Conservation (phyloP, 176 grass and related monocot species). For the Alopecurus myosuroides region DNA sequence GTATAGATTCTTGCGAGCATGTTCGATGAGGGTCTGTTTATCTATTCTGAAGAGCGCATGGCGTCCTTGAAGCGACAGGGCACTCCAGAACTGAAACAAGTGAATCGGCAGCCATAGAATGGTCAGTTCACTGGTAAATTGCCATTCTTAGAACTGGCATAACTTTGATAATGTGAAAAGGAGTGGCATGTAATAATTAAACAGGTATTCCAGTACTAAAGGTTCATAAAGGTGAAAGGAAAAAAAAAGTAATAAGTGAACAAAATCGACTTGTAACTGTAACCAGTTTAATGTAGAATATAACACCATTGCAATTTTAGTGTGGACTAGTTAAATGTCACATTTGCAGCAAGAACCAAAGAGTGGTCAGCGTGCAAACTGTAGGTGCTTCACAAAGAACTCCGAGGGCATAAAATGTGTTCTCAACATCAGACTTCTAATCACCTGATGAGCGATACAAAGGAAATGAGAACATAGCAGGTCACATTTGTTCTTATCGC, state of each 20-base stretch:
- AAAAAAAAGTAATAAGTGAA: neutral
- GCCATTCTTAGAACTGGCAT: constrained; percentile 34
- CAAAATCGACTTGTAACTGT: neutral
- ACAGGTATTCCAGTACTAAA: neutral
- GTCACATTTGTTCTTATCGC: neutral
- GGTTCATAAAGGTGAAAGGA: neutral
- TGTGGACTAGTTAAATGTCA: neutral
- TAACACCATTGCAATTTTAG: neutral
- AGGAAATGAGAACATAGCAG: neutral
- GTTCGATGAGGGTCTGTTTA: constrained; percentile 92
- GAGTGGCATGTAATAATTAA: neutral
- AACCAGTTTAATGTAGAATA: constrained; percentile 3
- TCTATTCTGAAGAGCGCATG: constrained; percentile 76
- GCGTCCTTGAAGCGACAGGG: constrained; percentile 57
- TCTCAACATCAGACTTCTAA: neutral
- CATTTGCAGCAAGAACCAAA: neutral
- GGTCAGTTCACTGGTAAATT: constrained; percentile 11
- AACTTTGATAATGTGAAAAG: constrained; percentile 21
- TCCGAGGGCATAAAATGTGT: neutral
- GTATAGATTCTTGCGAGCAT: constrained; percentile 86
- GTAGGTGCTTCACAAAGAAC: neutral
- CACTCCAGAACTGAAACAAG: constrained; percentile 85
- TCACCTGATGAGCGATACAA: neutral
- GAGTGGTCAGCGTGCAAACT: neutral
- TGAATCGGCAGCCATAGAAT: constrained; percentile 12